Evolutionary conservation across 1,284 basidiomycete species (phyloP).

Genomic region (Rugosomyces carneus): DNA sequence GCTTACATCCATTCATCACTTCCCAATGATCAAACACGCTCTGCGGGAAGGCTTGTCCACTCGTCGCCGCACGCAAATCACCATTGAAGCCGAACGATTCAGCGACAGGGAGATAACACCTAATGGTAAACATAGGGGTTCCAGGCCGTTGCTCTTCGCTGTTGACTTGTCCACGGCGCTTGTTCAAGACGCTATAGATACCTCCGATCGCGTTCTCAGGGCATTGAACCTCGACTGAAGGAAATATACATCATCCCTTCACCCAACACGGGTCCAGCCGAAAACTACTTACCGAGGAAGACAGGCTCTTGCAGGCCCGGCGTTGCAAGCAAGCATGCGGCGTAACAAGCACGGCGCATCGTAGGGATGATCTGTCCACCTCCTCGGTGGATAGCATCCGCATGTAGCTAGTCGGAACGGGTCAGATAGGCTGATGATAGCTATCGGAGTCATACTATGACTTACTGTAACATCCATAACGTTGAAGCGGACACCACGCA

Average conservation of each 20-base stretch:
- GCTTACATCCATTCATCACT: conserved; percentile 73
- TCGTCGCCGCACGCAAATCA: conserved; percentile 88
- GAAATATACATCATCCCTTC: no score
- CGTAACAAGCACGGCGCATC: conserved; percentile 95
- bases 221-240: conserved; percentile 91
- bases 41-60: conserved; percentile 98
- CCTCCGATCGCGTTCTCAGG: conserved; percentile 98
- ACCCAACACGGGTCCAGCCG: not conserved
- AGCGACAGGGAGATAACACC: conserved; percentile 95
- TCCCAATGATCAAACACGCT: conserved; percentile 93
- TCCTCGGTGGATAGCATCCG: conserved; percentile 99
- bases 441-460: not conserved
- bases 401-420: conserved; percentile 62
- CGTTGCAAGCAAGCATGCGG: conserved; percentile 87
- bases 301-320: conserved; percentile 96
- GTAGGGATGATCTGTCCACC: conserved; percentile 99
- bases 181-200: conserved; percentile 95
- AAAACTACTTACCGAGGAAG: conserved; percentile 66
- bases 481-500: conserved; percentile 98
- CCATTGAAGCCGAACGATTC: conserved; percentile 99
- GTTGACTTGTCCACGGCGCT: conserved; percentile 98
- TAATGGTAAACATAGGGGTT: conserved; percentile 99
- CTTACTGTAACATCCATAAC: conserved; percentile 83
- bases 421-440: not conserved
- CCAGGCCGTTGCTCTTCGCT: conserved; percentile 95